These are phyloP conservation scores for Chlorella sp. DNA, from an alignment of 139 green algal species.

Conservation along the genomic window DNA sequence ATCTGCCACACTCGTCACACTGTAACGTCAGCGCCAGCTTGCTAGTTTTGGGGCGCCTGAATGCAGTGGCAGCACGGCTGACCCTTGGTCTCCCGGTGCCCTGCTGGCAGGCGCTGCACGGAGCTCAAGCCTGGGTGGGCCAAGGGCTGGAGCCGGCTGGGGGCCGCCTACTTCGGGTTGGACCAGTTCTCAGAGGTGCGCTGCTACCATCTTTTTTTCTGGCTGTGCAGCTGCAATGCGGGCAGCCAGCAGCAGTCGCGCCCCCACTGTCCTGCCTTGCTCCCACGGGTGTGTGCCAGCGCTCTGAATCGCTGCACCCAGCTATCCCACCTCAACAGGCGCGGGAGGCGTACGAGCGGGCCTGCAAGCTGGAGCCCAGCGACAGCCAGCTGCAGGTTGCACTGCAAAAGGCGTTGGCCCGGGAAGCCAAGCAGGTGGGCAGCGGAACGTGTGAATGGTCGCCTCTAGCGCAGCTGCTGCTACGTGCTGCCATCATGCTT, in stretches of 20 bases:
- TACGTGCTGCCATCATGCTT: no score
- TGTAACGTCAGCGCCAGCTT: no score
- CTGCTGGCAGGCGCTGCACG: slow-evolving; percentile 23
- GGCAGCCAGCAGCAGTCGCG: no score
- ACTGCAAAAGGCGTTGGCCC: slow-evolving; percentile 48
- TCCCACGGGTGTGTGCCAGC: no score
- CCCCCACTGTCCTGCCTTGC: neutral
- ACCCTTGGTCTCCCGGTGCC: no score
- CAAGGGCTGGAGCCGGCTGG: slow-evolving; percentile 59
- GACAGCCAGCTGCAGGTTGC: slow-evolving; percentile 58
- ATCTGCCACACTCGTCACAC: no score
- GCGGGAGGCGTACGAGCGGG: slow-evolving; percentile 69
- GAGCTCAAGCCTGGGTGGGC: slow-evolving; percentile 53
- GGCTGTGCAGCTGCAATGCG: neutral
- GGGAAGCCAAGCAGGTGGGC: slow-evolving; percentile 40
- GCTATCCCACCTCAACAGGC: slow-evolving; percentile 40
- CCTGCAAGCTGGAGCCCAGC: slow-evolving; percentile 73
- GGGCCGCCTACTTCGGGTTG: slow-evolving; percentile 55
- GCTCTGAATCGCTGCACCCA: no score
- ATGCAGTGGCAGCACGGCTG: no score
- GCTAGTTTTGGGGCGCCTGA: no score
- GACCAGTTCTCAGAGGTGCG: slow-evolving; percentile 60
- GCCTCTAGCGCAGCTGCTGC: no score
- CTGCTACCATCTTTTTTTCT: neutral
- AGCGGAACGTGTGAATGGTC: no score